Percentiles rank a stretch among this genome's conserved stretches.
Evolutionary conservation across 2,329 filamentous ascomycete species (phyloP).

Genomic region (Blastomyces gilchristii): DNA sequence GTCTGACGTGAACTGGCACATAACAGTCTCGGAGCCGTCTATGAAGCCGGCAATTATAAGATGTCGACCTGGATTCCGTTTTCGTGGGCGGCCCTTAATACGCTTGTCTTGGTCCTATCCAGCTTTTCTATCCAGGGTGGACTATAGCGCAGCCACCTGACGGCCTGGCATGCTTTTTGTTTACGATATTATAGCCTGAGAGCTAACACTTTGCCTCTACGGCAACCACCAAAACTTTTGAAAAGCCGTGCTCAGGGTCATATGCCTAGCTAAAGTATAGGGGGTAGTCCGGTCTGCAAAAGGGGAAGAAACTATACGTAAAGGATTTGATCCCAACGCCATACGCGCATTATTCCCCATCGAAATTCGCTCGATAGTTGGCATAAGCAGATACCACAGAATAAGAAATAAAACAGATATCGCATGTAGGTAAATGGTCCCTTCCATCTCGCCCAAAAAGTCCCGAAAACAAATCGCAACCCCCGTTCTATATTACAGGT

Average conservation of each 20-base stretch:
- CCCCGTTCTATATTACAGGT: neutral
- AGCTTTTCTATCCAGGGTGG: slow-evolving; percentile 91
- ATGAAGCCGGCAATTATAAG: slow-evolving; percentile 69
- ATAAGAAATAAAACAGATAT: neutral
- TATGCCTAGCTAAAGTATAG: neutral
- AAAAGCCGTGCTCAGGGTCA: neutral
- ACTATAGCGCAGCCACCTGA: slow-evolving; percentile 42
- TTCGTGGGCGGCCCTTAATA: slow-evolving; percentile 76
- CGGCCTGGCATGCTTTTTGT: neutral
- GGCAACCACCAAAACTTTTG: neutral
- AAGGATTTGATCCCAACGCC: neutral
- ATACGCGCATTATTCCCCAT: neutral
- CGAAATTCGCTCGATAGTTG: neutral
- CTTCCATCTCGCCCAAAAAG: neutral
- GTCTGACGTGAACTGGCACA: slow-evolving; percentile 1
- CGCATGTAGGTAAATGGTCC: neutral
- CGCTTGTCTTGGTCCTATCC: slow-evolving; percentile 70
- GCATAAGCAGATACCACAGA: neutral
- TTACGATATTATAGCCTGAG: neutral
- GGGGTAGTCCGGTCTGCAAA: neutral
- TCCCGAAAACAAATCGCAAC: neutral
- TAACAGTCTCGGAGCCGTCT: slow-evolving; percentile 63
- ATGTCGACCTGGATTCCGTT: slow-evolving; percentile 95
- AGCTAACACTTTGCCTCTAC: neutral
- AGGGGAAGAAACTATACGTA: neutral